Percentiles rank a stretch among this genome's conserved stretches.
Evolutionary conservation across 164 flowering plant species (phyloP).

Genomic region (Saururus chinensis): DNA sequence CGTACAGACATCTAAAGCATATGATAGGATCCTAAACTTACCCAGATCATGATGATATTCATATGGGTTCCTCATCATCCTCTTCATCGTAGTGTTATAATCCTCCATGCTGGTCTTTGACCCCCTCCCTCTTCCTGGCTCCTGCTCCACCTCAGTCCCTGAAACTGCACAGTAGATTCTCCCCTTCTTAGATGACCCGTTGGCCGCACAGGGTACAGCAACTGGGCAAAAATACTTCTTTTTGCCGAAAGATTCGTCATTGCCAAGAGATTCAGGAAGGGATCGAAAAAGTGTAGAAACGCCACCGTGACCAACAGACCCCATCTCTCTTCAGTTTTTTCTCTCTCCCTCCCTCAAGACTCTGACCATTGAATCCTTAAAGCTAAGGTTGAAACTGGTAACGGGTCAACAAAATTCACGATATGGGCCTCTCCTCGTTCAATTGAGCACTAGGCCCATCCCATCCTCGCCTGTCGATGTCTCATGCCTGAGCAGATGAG

Average conservation of each 20-base stretch:
- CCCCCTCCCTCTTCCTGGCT: constrained; percentile 14
- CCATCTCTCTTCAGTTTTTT: neutral
- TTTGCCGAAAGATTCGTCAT: neutral
- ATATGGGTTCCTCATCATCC: constrained; percentile 89
- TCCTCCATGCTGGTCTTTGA: constrained; percentile 50
- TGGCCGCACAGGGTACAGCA: neutral
- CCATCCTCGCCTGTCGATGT: too few species aligned
- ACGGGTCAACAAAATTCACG: too few species aligned
- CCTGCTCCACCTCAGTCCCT: constrained; percentile 26
- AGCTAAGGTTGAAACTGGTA: too few species aligned
- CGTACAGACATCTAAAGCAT: too few species aligned
- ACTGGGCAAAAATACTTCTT: neutral
- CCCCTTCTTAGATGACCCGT: neutral
- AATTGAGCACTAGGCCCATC: too few species aligned
- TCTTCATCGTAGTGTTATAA: constrained; percentile 81
- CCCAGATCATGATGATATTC: constrained; percentile 95
- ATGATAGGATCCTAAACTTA: constrained; percentile 9
- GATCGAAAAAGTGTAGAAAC: neutral
- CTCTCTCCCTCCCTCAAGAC: too few species aligned
- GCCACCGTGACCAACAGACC: neutral
- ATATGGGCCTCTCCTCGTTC: too few species aligned
- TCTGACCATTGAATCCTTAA: too few species aligned
- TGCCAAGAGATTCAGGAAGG: neutral
- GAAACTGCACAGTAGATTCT: constrained; percentile 23
- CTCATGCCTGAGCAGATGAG: too few species aligned